Evolutionary conservation across 306 rosid species (phyloP).

Genomic region (Luffa acutangula): DNA sequence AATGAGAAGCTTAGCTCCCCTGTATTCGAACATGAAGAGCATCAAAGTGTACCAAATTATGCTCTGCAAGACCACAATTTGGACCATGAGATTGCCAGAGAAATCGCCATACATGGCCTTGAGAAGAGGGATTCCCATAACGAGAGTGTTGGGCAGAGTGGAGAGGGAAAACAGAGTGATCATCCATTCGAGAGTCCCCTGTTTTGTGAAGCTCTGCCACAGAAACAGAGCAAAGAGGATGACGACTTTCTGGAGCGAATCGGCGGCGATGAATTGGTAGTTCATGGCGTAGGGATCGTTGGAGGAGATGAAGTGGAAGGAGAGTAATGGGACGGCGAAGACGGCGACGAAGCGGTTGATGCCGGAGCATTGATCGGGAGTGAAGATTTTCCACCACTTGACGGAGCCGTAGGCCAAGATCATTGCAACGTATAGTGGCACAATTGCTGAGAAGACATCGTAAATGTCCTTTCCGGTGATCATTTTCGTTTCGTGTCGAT

Average conservation of each 20-base stretch:
- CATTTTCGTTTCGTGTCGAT: conserved; percentile 19
- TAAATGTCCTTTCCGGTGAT: conserved; percentile 67
- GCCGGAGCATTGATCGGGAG: conserved; percentile 80
- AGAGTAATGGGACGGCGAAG: conserved; percentile 72
- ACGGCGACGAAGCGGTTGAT: conserved; percentile 79
- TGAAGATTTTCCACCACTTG: conserved; percentile 79
- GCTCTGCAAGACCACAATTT: conserved; percentile 75
- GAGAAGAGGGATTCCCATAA: conserved; percentile 74
- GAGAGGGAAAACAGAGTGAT: conserved; percentile 83
- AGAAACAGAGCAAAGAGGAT: conserved; percentile 52
- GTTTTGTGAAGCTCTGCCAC: conserved; percentile 55
- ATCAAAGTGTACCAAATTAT: conserved; percentile 78
- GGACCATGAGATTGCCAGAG: conserved; percentile 66
- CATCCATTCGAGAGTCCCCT: conserved; percentile 58
- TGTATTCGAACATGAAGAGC: conserved; percentile 70
- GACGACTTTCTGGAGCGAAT: conserved; percentile 62
- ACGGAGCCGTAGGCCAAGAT: conserved; percentile 71
- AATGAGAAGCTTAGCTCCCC: conserved; percentile 71
- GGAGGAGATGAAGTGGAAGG: conserved; percentile 74
- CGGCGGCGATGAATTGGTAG: conserved; percentile 74
- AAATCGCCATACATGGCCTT: conserved; percentile 79
- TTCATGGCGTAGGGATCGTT: conserved; percentile 74
- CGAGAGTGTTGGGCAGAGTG: conserved; percentile 78
- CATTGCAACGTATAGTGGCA: conserved; percentile 81
- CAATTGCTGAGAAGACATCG: conserved; percentile 64